Conservation (phyloP, 2,329 filamentous ascomycete species). For the Aureobasidium sp. region DNA sequence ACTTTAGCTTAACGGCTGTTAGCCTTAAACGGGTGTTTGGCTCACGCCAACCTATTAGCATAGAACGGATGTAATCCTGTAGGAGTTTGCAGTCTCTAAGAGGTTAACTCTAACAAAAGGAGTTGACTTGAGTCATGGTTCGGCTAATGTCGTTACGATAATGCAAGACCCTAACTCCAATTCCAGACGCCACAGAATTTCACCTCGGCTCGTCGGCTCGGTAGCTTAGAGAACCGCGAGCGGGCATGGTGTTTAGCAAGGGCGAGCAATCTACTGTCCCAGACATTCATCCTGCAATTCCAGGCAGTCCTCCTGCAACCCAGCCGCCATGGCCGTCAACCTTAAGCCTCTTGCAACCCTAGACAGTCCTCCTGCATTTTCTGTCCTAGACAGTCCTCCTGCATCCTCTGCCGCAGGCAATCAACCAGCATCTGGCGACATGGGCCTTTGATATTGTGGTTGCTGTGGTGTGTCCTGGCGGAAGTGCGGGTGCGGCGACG, state of each 20-base stretch:
- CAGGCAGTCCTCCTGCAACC: no score
- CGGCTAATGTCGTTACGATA: background rate
- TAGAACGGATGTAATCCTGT: background rate
- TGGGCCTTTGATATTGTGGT: constrained; percentile 6
- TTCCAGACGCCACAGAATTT: background rate
- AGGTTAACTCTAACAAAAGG: background rate
- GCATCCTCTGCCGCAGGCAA: no score
- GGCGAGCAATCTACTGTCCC: no score
- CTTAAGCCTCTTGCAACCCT: no score
- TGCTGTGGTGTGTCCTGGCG: constrained; percentile 10
- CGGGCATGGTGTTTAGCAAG: no score
- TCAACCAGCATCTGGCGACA: no score
- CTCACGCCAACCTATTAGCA: background rate
- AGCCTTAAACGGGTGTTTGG: background rate
- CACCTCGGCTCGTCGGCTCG: background rate
- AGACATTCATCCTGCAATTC: no score
- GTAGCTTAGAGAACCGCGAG: no score
- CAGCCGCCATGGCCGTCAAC: no score
- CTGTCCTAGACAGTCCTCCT: no score
- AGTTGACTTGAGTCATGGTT: background rate
- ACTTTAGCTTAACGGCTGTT: background rate
- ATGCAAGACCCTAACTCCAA: background rate
- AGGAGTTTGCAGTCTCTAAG: background rate
- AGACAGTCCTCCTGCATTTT: no score
- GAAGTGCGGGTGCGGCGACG: constrained; percentile 3